A percentile compares a stretch with the other conserved stretches of the same genome.
Conservation (phyloP, 179 eudicot species). For the Heliamphora pulchella region DNA sequence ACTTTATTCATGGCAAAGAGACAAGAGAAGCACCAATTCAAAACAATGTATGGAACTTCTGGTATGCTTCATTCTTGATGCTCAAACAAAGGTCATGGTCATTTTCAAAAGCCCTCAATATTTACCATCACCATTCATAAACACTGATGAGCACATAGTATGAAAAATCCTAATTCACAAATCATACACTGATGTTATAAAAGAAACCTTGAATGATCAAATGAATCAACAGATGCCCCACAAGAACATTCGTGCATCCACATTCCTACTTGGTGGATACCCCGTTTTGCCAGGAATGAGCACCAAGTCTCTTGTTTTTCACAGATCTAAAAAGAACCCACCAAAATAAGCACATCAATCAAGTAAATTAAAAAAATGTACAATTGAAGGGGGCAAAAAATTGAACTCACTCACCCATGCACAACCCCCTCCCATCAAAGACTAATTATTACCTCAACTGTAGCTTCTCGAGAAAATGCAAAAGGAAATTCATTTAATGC, state of each 20-base stretch:
- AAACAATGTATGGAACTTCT: background rate
- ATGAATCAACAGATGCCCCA: constrained; percentile 22
- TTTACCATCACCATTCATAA: background rate
- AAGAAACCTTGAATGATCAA: constrained; percentile 33
- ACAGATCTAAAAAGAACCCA: constrained; percentile 31
- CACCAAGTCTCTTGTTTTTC: constrained; percentile 52
- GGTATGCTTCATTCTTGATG: background rate
- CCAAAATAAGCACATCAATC: constrained; percentile 12
- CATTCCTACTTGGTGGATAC: constrained; percentile 64
- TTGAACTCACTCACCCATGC: background rate
- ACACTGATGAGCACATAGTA: background rate
- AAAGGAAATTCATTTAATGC: constrained; percentile 66
- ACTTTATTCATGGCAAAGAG: background rate
- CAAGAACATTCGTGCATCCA: constrained; percentile 83
- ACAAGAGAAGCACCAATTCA: background rate
- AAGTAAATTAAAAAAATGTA: background rate
- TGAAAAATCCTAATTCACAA: background rate
- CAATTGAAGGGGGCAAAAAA: background rate
- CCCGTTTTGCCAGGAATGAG: constrained; percentile 46
- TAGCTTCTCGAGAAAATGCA: constrained; percentile 53
- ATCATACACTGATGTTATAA: background rate
- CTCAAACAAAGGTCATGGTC: background rate
- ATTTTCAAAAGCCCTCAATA: background rate
- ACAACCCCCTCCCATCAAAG: background rate
- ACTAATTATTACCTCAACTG: constrained; percentile 38